Percentiles rank a stretch among this genome's conserved stretches.
Conservation (phyloP, 495 filamentous ascomycete species). For the Penicillium turbatum region DNA sequence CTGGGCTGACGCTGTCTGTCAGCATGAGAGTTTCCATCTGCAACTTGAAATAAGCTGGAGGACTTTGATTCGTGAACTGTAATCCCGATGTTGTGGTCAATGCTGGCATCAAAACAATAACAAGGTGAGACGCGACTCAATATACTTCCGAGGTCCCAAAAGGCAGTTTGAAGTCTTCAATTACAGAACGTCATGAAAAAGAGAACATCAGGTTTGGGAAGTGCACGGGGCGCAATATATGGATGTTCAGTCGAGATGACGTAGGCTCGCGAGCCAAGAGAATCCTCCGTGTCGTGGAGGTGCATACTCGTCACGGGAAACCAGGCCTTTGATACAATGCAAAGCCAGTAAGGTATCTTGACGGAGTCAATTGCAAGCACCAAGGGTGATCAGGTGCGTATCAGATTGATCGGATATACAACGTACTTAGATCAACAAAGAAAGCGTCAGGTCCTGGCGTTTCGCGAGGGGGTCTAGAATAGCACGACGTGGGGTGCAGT, state of each 20-base stretch:
- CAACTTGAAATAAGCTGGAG: not conserved
- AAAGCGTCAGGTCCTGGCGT: conserved; percentile 6
- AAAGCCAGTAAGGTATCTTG: not conserved
- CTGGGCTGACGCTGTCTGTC: conserved; percentile 7
- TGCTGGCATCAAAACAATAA: not conserved
- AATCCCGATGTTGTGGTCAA: not conserved
- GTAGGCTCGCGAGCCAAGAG: not conserved
- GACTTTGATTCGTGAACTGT: not conserved
- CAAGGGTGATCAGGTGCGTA: not conserved
- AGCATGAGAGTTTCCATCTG: conserved; percentile 3
- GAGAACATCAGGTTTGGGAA: conserved; percentile 2
- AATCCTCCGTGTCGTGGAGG: not conserved
- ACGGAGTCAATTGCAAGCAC: not conserved
- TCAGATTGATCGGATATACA: conserved; percentile 1
- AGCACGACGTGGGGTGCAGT: conserved; percentile 22
- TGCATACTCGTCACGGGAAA: not conserved
- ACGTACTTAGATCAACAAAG: not conserved
- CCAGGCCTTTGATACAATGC: not conserved
- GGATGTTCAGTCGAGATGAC: not conserved
- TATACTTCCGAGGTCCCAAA: not conserved
- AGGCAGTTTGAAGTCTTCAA: not conserved
- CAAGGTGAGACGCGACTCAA: not conserved
- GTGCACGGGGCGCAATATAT: conserved; percentile 6
- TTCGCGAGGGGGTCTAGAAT: conserved; percentile 19
- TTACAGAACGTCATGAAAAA: not conserved